Conservation (phyloP, 305 asterid genomes). For the Petunia hybrid region DNA sequence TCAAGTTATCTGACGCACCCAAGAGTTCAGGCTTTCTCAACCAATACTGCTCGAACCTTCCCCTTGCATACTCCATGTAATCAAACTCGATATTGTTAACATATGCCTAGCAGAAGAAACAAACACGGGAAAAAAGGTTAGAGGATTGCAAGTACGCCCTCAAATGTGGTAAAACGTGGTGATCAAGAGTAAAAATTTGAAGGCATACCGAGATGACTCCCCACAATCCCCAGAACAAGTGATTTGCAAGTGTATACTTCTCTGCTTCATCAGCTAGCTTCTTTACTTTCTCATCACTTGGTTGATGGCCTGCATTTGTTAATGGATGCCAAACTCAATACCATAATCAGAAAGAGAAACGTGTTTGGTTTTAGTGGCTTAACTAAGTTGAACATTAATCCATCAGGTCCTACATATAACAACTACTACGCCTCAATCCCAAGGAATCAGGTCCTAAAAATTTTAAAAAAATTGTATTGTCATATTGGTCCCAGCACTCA, state of each 20-base stretch:
- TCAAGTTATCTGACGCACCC: constrained; percentile 10
- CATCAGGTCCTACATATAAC: neutral
- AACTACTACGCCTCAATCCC: neutral
- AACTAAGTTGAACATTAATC: neutral
- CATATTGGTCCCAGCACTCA: constrained; percentile 29
- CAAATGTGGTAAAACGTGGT: neutral
- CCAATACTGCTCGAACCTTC: constrained; percentile 89
- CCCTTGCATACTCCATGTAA: constrained; percentile 83
- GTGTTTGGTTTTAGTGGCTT: neutral
- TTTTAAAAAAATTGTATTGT: neutral
- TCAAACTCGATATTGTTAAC: constrained; percentile 87
- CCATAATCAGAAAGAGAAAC: neutral
- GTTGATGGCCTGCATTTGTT: constrained; percentile 56
- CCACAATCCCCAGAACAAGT: constrained; percentile 98
- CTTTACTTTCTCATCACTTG: constrained; percentile 52
- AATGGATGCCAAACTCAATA: constrained; percentile 30
- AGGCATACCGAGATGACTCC: constrained; percentile 81
- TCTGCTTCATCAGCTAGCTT: constrained; percentile 62
- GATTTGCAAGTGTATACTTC: constrained; percentile 82
- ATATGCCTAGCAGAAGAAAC: constrained; percentile 55
- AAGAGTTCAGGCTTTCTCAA: constrained; percentile 58
- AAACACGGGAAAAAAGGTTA: neutral
- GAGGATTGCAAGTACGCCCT: neutral
- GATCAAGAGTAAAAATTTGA: neutral
- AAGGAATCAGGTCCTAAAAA: constrained; percentile 20